Evolutionary conservation across 140 eudicot genomes (phyloP).

Genomic region (Senecio squalidus): DNA sequence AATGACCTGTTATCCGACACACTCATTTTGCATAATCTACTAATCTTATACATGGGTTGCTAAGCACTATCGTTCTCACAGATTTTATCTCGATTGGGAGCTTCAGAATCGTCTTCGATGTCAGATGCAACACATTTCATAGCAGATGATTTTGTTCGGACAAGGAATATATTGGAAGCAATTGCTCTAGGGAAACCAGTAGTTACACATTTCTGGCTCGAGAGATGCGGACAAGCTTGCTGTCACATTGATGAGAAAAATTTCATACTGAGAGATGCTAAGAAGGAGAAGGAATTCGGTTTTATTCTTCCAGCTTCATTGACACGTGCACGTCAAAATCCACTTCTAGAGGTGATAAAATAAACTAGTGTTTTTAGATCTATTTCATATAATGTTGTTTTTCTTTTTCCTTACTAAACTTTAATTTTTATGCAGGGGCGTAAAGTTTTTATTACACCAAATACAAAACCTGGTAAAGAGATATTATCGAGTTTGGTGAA

Average conservation of each 20-base stretch:
- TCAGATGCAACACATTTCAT: constrained; percentile 89
- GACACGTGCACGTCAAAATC: constrained; percentile 56
- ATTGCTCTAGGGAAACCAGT: constrained; percentile 89
- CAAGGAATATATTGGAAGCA: constrained; percentile 94
- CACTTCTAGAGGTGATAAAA: constrained; percentile 59
- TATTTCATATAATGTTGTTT: background rate
- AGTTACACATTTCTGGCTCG: constrained; percentile 81
- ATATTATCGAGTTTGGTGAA: constrained; percentile 84
- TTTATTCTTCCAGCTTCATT: constrained; percentile 73
- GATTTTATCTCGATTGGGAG: constrained; percentile 72
- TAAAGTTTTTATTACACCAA: constrained; percentile 75
- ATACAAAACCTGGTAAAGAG: constrained; percentile 85
- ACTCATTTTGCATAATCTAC: no score
- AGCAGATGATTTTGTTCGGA: constrained; percentile 83
- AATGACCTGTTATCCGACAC: no score
- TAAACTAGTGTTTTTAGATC: background rate
- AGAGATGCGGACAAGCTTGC: constrained; percentile 74
- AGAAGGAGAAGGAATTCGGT: constrained; percentile 71
- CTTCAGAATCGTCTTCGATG: constrained; percentile 54
- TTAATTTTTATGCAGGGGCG: constrained; percentile 45
- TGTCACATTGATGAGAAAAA: constrained; percentile 77
- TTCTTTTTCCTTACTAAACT: constrained; percentile 5
- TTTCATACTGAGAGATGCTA: constrained; percentile 76
- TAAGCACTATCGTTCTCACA: constrained; percentile 22
- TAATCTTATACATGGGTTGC: background rate